Percentiles rank a stretch among this genome's conserved stretches.
Conservation (phyloP, 352 stramenopile genomes). For the Pythium vanterpoolii region DNA sequence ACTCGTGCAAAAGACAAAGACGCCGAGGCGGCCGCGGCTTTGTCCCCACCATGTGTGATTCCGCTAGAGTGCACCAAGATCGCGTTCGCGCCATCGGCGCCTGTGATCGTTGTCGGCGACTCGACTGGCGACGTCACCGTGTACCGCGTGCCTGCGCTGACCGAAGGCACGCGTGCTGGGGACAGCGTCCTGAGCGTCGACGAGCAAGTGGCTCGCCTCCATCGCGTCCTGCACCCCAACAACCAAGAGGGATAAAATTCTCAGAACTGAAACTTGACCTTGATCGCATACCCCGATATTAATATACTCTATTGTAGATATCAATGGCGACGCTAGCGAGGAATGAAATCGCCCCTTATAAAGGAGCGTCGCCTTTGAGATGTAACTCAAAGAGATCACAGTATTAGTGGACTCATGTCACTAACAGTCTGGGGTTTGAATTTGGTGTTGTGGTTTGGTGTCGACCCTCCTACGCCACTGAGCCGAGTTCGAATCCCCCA, state of each 20-base stretch:
- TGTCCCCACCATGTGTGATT: slow-evolving; percentile 28
- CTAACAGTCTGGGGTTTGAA: no score
- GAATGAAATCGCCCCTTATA: no score
- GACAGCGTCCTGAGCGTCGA: slow-evolving; percentile 31
- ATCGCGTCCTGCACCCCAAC: slow-evolving; percentile 50
- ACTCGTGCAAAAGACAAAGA: background rate
- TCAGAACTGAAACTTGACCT: no score
- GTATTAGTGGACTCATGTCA: no score
- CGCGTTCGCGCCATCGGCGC: slow-evolving; percentile 62
- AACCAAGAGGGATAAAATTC: slow-evolving; percentile 36
- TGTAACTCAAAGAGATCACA: no score
- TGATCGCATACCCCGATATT: no score
- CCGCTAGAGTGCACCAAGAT: slow-evolving; percentile 65
- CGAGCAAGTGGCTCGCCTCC: slow-evolving; percentile 51
- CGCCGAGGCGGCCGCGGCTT: background rate
- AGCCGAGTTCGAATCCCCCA: no score
- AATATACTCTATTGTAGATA: no score
- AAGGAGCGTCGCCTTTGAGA: no score
- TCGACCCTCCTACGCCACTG: no score
- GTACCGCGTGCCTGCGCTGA: slow-evolving; percentile 54
- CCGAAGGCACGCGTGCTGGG: slow-evolving; percentile 14
- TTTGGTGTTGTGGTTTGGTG: no score
- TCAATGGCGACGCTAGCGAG: no score
- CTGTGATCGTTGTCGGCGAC: slow-evolving; percentile 75
- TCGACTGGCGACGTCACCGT: slow-evolving; percentile 72